Evolutionary conservation across 1,139 yeast species (phyloP).

Genomic region (Kodamaea plutei): DNA sequence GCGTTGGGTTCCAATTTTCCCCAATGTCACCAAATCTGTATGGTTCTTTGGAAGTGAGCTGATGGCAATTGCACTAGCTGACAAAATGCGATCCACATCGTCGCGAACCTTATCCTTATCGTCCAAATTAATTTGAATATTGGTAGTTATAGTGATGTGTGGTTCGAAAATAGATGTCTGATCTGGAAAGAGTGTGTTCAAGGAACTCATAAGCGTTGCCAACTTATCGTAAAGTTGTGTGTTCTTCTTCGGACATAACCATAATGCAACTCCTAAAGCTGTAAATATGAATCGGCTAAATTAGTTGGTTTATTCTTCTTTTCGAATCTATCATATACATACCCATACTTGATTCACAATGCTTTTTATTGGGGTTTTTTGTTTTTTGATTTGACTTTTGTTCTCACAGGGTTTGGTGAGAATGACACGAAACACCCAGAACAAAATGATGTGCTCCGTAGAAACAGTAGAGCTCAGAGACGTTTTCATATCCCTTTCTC

Average conservation of each 20-base stretch:
- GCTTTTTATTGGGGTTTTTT: not conserved
- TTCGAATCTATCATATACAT: no score
- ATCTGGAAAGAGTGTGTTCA: constrained; percentile 67
- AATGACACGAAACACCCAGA: no score
- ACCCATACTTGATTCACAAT: constrained; percentile 1
- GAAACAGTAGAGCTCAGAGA: no score
- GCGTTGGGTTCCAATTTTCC: constrained; percentile 37
- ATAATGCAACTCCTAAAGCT: constrained; percentile 54
- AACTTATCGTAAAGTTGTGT: constrained; percentile 55
- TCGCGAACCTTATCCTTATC: constrained; percentile 39
- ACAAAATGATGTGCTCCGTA: no score
- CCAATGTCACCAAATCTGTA: constrained; percentile 34
- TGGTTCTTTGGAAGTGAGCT: constrained; percentile 40
- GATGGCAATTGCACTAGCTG: constrained; percentile 65
- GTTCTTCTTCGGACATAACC: constrained; percentile 69
- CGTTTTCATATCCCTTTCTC: no score
- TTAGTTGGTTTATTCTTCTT: not conserved
- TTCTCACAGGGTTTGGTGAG: no score
- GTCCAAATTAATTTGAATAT: constrained; percentile 41
- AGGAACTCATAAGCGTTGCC: constrained; percentile 56
- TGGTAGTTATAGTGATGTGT: constrained; percentile 70
- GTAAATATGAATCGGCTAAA: not conserved
- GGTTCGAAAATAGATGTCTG: constrained; percentile 67
- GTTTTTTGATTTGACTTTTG: no score
- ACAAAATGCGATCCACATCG: constrained; percentile 59